A percentile compares a stretch with the other conserved stretches of the same genome.
Evolutionary conservation across 2,329 filamentous ascomycete genomes (phyloP).

Genomic region (Myriosclerotinia curreyana): DNA sequence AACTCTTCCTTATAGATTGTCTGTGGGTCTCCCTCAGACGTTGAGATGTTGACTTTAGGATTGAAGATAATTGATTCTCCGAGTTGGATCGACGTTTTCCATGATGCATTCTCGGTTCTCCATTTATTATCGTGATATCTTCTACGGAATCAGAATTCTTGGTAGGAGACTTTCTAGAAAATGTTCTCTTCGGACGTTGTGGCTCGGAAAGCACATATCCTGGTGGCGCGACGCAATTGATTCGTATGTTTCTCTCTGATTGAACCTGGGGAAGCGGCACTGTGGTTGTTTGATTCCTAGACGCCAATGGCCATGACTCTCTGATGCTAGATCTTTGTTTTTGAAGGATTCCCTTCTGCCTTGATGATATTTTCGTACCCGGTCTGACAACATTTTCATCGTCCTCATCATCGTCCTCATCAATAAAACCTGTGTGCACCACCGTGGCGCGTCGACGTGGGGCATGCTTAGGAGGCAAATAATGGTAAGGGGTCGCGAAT

Average conservation of each 20-base stretch:
- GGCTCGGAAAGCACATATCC: constrained; percentile 32
- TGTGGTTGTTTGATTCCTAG: constrained; percentile 23
- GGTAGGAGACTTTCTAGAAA: constrained; percentile 9
- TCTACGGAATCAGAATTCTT: constrained; percentile 19
- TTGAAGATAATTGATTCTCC: constrained; percentile 18
- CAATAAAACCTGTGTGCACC: background rate
- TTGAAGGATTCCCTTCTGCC: constrained; percentile 25
- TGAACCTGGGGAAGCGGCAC: constrained; percentile 22
- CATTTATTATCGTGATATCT: constrained; percentile 10
- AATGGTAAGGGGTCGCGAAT: constrained; percentile 14
- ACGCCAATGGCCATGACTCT: constrained; percentile 37
- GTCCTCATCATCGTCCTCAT: constrained; percentile 17
- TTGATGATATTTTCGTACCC: constrained; percentile 23
- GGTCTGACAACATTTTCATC: constrained; percentile 18
- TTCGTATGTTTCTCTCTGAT: constrained; percentile 27
- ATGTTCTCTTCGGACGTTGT: constrained; percentile 26
- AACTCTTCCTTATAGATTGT: constrained; percentile 8
- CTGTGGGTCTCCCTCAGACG: constrained; percentile 18
- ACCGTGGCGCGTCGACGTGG: background rate
- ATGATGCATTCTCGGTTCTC: background rate
- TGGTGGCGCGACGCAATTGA: constrained; percentile 32
- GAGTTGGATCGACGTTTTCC: constrained; percentile 4
- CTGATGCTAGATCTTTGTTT: constrained; percentile 28
- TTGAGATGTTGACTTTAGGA: constrained; percentile 23
- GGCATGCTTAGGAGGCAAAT: background rate